phyloP scores from a whole-genome alignment of 768 basidiomycete genomes.

The Leccinellum rugosiceps region DNA sequence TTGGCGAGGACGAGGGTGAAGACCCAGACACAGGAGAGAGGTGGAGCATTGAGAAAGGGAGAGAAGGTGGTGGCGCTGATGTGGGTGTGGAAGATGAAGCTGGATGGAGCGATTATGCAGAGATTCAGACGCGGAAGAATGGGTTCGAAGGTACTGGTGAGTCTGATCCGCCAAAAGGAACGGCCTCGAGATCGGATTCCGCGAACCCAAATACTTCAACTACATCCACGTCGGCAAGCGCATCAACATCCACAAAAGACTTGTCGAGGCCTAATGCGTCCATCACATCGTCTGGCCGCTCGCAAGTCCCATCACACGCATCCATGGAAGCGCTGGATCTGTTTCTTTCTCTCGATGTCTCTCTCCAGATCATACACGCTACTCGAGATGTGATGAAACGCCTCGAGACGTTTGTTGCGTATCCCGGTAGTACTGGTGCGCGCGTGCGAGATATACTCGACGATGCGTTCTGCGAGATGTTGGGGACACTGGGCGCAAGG shows the following conservation, averaged over 20 bases:
- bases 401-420: slow-evolving; percentile 84
- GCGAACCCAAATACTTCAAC: neutral
- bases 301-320: slow-evolving; percentile 18
- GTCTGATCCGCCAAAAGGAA: neutral
- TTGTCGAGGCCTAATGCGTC: neutral
- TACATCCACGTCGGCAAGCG: neutral
- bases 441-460: slow-evolving; percentile 92
- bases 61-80: neutral
- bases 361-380: slow-evolving; percentile 89
- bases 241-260: slow-evolving; percentile 1
- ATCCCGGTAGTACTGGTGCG: slow-evolving; percentile 83
- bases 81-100: slow-evolving; percentile 18
- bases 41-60: slow-evolving; percentile 4
- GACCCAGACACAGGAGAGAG: slow-evolving; percentile 15
- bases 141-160: neutral
- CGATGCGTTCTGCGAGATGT: slow-evolving; percentile 84
- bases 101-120: slow-evolving; percentile 23
- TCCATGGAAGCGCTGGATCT: slow-evolving; percentile 59
- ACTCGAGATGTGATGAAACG: slow-evolving; percentile 90
- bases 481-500: slow-evolving; percentile 71
- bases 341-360: slow-evolving; percentile 86
- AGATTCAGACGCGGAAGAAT: slow-evolving; percentile 1
- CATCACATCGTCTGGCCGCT: neutral
- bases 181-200: neutral
- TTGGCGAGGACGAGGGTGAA: slow-evolving; percentile 40